Evolutionary conservation across 1,284 basidiomycete genomes (phyloP), one percentile per base, ranked within the genome.

Genomic region (Blastosporella zonata): DNA sequence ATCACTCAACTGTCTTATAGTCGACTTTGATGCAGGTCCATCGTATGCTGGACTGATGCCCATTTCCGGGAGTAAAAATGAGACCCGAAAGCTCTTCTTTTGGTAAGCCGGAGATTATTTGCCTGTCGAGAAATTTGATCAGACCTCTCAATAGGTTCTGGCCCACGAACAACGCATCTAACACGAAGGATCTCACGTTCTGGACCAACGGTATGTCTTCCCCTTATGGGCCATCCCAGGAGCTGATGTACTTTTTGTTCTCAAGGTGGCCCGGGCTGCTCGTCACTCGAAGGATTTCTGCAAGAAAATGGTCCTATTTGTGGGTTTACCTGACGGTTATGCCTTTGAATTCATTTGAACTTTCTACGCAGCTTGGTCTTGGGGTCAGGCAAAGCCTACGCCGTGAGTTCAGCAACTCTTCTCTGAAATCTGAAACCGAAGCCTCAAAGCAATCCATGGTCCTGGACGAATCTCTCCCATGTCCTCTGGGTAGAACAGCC

Each of bases 401-500:
- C 69, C 67, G 66, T 66, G 54, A 55, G 58, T 39, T 18, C 43
- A 15, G 15, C 12, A 25, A 21, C 31, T 38, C 23, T 38, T 18
- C 28, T 50, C 27, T 17, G 31, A 34, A 21, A 18, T 10, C 9
- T 28, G 29, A 15, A 38, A 29, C 37, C 21, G 43, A 35, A 37
- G 20, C n/a, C 20, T 53, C 47, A 10, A 53, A 53, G 58, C 13
- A 66, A 86, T 68, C 79, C 77, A 1, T 73, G 83, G 61, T 73
- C 71, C 2, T 90, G 86, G 87, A 86, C 82, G 0, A 87, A 88
- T 54, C 67, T 89, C 25, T 79, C 82, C 6, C 80, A 83, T 52
- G 70, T 89, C 31, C 64, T 90, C 15, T 90, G 77, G 74, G 77
- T 91, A 7, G 87, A 92, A 57, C 90, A 92, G 58, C 89, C 89